Conservation (phyloP, 805 yeast genomes). For the Pichia cabralensis region DNA sequence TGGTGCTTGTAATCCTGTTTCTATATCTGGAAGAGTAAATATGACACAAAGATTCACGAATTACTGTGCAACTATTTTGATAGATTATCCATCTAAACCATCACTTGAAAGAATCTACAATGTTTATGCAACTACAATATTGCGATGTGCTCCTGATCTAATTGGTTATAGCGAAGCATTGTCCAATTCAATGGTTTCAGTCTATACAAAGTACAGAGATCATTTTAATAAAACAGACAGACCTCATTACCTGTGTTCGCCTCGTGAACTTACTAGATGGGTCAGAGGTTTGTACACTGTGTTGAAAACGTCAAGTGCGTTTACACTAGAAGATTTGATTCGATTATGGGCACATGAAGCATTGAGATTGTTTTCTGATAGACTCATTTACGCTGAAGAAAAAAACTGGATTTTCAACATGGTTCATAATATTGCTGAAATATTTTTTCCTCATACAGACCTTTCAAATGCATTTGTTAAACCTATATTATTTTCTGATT, state of each 20-base stretch:
- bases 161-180: conserved; percentile 42
- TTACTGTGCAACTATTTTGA: conserved; percentile 54
- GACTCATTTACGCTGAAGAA: conserved; percentile 42
- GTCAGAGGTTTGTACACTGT: conserved; percentile 53
- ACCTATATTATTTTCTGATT: conserved; percentile 62
- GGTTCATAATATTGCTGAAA: conserved; percentile 23
- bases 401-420: conserved; percentile 38
- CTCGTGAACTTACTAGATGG: conserved; percentile 90
- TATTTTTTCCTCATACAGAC: conserved; percentile 39
- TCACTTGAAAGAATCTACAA: conserved; percentile 63
- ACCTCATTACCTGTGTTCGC: conserved; percentile 69
- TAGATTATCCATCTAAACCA: conserved; percentile 62
- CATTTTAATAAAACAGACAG: conserved; percentile 30
- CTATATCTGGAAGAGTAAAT: conserved; percentile 61
- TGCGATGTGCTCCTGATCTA: conserved; percentile 52
- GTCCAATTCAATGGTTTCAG: conserved; percentile 55
- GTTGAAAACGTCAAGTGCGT: conserved; percentile 14
- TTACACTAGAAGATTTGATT: conserved; percentile 35
- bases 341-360: conserved; percentile 80
- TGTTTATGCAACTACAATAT: conserved; percentile 43
- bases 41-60: conserved; percentile 56
- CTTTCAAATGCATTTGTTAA: conserved; percentile 25
- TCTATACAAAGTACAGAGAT: conserved; percentile 39
- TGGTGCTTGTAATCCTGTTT: conserved; percentile 93
- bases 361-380: conserved; percentile 64